phyloP scores from a whole-genome alignment of 805 yeast species.

The Kodamaea neixiangensis region DNA sequence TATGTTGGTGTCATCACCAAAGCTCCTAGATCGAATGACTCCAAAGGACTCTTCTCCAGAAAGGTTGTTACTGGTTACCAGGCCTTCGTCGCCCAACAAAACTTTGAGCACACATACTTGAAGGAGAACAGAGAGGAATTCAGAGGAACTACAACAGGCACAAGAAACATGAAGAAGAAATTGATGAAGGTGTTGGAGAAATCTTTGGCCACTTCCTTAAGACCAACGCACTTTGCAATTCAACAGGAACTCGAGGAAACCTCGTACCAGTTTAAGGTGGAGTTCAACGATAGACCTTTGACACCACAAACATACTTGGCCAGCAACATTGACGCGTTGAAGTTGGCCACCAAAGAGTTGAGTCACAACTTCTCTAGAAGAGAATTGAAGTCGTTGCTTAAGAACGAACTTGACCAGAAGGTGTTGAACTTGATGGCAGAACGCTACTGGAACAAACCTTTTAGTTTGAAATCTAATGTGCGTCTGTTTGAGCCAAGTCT shows the following conservation, averaged over 20 bases:
- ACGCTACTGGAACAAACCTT: constrained; percentile 85
- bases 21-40: constrained; percentile 50
- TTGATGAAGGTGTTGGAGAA: constrained; percentile 84
- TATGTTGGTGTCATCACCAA: constrained; percentile 97
- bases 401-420: constrained; percentile 84
- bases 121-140: constrained; percentile 61
- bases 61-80: constrained; percentile 51
- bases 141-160: constrained; percentile 69
- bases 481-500: constrained; percentile 48
- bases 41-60: constrained; percentile 47
- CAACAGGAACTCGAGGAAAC: constrained; percentile 93
- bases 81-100: constrained; percentile 67
- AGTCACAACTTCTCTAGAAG: constrained; percentile 79
- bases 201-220: constrained; percentile 85
- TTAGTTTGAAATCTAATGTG: constrained; percentile 17
- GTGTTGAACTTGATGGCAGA: constrained; percentile 85
- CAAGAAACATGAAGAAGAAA: constrained; percentile 71
- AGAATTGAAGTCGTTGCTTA: constrained; percentile 75
- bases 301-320: constrained; percentile 95
- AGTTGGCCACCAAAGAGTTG: constrained; percentile 83
- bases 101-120: constrained; percentile 58
- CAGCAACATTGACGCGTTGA: constrained; percentile 84
- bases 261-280: constrained; percentile 89
- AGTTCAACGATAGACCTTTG: constrained; percentile 89
- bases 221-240: constrained; percentile 83